Evolutionary conservation across 2,329 filamentous ascomycete species (phyloP), one percentile per base, ranked within the genome.

Genomic region (Cordyceps cicadae): DNA sequence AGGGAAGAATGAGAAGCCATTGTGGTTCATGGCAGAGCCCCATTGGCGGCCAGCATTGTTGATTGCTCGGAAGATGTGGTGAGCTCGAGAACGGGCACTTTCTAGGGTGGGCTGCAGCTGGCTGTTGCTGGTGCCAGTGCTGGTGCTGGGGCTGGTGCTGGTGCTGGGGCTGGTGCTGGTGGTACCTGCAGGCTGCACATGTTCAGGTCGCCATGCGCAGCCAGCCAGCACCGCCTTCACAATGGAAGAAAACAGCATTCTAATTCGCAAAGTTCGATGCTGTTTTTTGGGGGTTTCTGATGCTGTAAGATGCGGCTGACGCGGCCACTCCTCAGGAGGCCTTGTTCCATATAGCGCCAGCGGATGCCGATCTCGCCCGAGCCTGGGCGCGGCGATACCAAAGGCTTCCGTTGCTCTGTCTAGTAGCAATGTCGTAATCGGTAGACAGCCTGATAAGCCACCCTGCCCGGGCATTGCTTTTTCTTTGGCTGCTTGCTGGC

Each of bases 41-140:
- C 86, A 92, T 75, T 91, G 87, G 41, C 88, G 80, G 76, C 88
- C 85, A 0, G 87, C 87, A 11, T 85, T 85, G 64, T 90, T 85
- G 19, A 91, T 76, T 17, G 86, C 80, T 68, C 91, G 91, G 79
- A 91, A 91, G 60, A 91, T 83, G 63, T 82, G 79, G 64, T 83
- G 81, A 8, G 82, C 84, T 70, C 88, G 86, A 43, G 70, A 66
- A 17, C 69, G 70, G 14, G 78, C 76, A 58, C 69, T 70, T 17
- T 54, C 58, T 21, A 54, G 12, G 21, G 41, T 60, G 32, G 58
- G 58, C 29, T 50, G 58, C 21, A 60, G 51, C 41, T 7, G 7
- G 51, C 4, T 21, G 29, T 29, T 29, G 29, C 29, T 8, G 29
- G 29, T 29, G 29, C 5, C 7, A 8, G 29, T 29, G 29, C 29